Evolutionary conservation across 805 yeast species (phyloP).

Genomic region (Wickerhamiella parazyma): DNA sequence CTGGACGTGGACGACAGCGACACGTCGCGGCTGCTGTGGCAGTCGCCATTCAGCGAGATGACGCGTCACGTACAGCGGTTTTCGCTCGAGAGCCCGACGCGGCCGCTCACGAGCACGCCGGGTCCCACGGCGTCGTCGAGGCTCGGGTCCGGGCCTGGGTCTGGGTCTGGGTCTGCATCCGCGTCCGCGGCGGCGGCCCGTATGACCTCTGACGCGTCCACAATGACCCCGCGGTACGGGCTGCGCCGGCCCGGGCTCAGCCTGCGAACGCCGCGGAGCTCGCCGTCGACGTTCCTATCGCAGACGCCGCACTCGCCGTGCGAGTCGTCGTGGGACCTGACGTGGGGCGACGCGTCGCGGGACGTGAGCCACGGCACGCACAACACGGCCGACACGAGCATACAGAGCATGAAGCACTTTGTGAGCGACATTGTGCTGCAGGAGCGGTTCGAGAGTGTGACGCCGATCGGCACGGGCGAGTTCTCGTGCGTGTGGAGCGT

Average conservation of each 20-base stretch:
- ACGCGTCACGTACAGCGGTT: conserved; percentile 3
- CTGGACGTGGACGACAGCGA: conserved; percentile 6
- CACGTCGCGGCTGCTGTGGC: conserved; percentile 2
- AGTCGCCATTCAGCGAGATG: conserved; percentile 5
- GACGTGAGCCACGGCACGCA: neutral
- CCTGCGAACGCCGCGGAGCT: neutral
- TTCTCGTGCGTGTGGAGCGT: conserved; percentile 83
- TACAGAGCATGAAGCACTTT: conserved; percentile 1
- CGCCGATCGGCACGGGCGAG: conserved; percentile 69
- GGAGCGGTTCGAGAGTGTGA: conserved; percentile 49
- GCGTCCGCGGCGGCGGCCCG: conserved; percentile 2
- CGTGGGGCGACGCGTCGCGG: conserved; percentile 4
- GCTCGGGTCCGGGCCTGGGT: too few relatives aligned
- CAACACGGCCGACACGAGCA: conserved; percentile 4
- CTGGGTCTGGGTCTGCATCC: too few relatives aligned
- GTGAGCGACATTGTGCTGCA: conserved; percentile 25
- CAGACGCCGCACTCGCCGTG: neutral
- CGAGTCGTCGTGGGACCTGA: neutral
- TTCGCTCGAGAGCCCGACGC: conserved; percentile 6
- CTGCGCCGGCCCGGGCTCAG: conserved; percentile 6
- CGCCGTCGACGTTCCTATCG: neutral
- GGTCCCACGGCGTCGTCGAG: neutral
- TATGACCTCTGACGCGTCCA: conserved; percentile 2
- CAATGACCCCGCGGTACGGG: conserved; percentile 6
- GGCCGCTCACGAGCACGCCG: conserved; percentile 7